Percentiles rank a stretch among this genome's conserved stretches.
Conservation (phyloP, 2,329 filamentous ascomycete species). For the Aspergillus oerlinghausenensis region DNA sequence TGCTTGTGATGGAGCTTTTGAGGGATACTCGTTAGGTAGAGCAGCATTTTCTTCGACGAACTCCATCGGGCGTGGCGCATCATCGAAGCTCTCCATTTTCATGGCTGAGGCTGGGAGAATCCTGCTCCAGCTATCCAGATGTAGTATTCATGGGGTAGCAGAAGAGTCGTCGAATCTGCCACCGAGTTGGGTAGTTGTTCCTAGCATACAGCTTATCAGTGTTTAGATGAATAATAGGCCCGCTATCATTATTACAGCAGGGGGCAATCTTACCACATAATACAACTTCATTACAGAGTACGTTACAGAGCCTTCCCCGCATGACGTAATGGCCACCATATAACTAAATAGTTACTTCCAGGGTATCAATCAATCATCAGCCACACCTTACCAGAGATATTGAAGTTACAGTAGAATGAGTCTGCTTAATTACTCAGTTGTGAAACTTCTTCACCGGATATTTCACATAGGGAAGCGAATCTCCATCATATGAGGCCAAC, state of each 20-base stretch:
- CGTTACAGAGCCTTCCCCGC: not conserved
- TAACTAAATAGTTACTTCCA: not conserved
- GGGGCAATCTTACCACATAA: too few relatives aligned
- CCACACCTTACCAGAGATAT: too few relatives aligned
- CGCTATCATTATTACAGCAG: too few relatives aligned
- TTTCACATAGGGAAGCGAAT: too few relatives aligned
- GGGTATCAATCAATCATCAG: too few relatives aligned
- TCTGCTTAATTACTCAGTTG: too few relatives aligned
- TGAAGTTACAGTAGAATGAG: too few relatives aligned
- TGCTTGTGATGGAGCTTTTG: slow-evolving; percentile 15
- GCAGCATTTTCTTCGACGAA: slow-evolving; percentile 17
- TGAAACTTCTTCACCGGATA: too few relatives aligned
- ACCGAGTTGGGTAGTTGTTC: not conserved
- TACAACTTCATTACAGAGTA: too few relatives aligned
- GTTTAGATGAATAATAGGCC: not conserved
- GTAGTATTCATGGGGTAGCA: not conserved
- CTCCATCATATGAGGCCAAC: too few relatives aligned
- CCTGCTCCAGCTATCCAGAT: not conserved
- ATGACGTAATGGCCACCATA: not conserved
- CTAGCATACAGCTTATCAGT: not conserved
- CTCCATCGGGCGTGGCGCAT: slow-evolving; percentile 27
- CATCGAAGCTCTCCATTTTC: slow-evolving; percentile 39
- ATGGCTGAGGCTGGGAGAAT: not conserved
- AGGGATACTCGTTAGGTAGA: slow-evolving; percentile 15
- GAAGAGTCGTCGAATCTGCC: not conserved